Evolutionary conservation across 2,329 filamentous ascomycete species (phyloP).

Genomic region (Microcyclospora tardicrescens): DNA sequence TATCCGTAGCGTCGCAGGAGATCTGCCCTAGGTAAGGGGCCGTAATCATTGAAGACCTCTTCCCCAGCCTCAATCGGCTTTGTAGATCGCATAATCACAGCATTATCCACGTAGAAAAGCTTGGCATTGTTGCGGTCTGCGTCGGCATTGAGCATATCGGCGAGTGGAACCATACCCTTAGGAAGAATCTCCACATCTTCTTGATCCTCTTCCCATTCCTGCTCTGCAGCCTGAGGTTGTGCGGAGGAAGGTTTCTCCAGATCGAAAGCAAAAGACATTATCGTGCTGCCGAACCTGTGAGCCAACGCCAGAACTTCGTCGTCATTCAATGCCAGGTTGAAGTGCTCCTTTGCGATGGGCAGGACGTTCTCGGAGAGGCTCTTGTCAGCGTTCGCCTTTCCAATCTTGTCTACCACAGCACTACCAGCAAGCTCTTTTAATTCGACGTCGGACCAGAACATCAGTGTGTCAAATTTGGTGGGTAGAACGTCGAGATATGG

Average conservation of each 20-base stretch:
- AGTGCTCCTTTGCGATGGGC: slow-evolving; percentile 37
- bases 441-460: slow-evolving; percentile 72
- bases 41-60: slow-evolving; percentile 83
- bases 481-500: slow-evolving; percentile 69
- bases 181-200: slow-evolving; percentile 25
- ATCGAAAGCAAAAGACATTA: slow-evolving; percentile 91
- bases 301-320: slow-evolving; percentile 43
- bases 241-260: slow-evolving; percentile 41
- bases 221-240: slow-evolving; percentile 46
- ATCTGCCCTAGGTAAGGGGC: slow-evolving; percentile 69
- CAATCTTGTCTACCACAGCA: slow-evolving; percentile 63
- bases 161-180: slow-evolving; percentile 84
- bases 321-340: slow-evolving; percentile 28
- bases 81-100: slow-evolving; percentile 58
- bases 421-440: slow-evolving; percentile 63
- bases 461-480: slow-evolving; percentile 62
- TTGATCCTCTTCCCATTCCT: slow-evolving; percentile 30
- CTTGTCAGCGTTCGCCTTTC: slow-evolving; percentile 55
- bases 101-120: slow-evolving; percentile 46
- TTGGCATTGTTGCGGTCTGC: slow-evolving; percentile 66
- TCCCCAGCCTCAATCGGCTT: slow-evolving; percentile 55
- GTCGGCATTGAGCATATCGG: slow-evolving; percentile 81
- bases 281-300: slow-evolving; percentile 73
- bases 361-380: slow-evolving; percentile 49
- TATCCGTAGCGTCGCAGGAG: slow-evolving; percentile 78